These are phyloP conservation scores for Geosmithia morbida DNA, from an alignment of 2,329 filamentous ascomycete genomes.

Conservation along the genomic window DNA sequence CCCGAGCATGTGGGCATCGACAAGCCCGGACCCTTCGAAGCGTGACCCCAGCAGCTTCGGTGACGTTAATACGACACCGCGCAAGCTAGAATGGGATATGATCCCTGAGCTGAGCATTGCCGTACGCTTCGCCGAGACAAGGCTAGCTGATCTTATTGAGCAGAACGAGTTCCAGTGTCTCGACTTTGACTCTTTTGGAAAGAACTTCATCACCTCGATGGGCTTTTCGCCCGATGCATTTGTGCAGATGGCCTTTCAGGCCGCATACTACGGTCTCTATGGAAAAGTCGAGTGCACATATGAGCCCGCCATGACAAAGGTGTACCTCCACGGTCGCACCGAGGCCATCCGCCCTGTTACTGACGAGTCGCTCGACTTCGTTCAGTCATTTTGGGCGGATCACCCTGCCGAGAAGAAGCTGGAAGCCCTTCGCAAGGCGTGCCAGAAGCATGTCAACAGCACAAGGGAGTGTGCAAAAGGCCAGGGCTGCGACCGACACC, in stretches of 20 bases:
- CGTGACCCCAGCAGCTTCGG: slow-evolving; percentile 84
- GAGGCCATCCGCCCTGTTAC: slow-evolving; percentile 86
- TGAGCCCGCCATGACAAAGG: slow-evolving; percentile 96
- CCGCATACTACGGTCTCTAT: slow-evolving; percentile 93
- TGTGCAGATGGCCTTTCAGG: slow-evolving; percentile 98
- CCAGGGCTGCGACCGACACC: slow-evolving; percentile 79
- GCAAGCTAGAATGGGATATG: slow-evolving; percentile 98
- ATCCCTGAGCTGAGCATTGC: slow-evolving; percentile 80
- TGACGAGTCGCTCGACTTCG: slow-evolving; percentile 70
- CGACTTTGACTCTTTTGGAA: slow-evolving; percentile 80
- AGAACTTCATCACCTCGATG: slow-evolving; percentile 95
- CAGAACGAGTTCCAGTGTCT: slow-evolving; percentile 93
- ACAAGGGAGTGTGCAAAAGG: slow-evolving; percentile 83
- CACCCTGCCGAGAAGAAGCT: slow-evolving; percentile 73
- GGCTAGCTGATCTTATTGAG: slow-evolving; percentile 84
- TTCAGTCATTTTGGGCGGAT: slow-evolving; percentile 90
- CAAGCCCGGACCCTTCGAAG: slow-evolving; percentile 84
- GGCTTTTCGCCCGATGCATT: slow-evolving; percentile 96
- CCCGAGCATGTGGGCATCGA: slow-evolving; percentile 80
- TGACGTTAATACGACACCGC: slow-evolving; percentile 82
- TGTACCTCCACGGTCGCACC: slow-evolving; percentile 83
- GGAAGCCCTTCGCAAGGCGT: slow-evolving; percentile 70
- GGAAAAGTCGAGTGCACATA: slow-evolving; percentile 90
- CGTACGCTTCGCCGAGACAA: slow-evolving; percentile 86
- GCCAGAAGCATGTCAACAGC: slow-evolving; percentile 63